Evolutionary conservation across 805 yeast genomes (phyloP), one percentile per base, ranked within the genome.

Genomic region (Candida namnaoensis): DNA sequence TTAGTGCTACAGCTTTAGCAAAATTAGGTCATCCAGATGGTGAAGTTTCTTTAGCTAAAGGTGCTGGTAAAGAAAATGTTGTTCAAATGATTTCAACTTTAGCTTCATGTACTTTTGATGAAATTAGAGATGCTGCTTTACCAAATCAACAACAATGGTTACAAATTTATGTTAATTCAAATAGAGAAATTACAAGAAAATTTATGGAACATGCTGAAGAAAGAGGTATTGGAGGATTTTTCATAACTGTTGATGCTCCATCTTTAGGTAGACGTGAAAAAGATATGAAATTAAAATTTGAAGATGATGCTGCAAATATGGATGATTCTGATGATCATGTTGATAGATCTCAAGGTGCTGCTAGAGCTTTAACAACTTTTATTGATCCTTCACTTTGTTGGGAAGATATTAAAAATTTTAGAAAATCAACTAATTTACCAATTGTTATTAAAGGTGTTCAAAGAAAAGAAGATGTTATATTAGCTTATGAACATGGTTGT

Each of bases 1-100:
- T 83, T 41, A 74, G 91, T 34, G 98, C 98, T 2, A 87, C 98
- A 6, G 98, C 97, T 0, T 69, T 88, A 47, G 96, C 95, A 33
- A 83, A 81, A 55, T 71, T 91, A 50, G 98, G 97, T 4, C 93
- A 90, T 55, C 88, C 88, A 3, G 96, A 87, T 35, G 98, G 98
- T 43, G 98, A 91, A 61, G 76, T 78, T 44, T 88, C 82, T 14
- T 74, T 91, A 48, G 88, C 97, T 2, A 69, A 82, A 54, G 88
- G 88, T n/a, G 84, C 95, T 27, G 87, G 78, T 35, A 69, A 72
- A 43, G 82, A 84, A 42, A 77, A 68, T 36, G 68, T 80, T 30
- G 78, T 83, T 43, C 97, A 90, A 62, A 90, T 90, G 98, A 81
- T 90, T 43, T 90, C 96, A 5, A 90, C 96, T 1, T 69, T 88